phyloP scores from a whole-genome alignment of 2,329 filamentous ascomycete species.

The Alternaria longipes region DNA sequence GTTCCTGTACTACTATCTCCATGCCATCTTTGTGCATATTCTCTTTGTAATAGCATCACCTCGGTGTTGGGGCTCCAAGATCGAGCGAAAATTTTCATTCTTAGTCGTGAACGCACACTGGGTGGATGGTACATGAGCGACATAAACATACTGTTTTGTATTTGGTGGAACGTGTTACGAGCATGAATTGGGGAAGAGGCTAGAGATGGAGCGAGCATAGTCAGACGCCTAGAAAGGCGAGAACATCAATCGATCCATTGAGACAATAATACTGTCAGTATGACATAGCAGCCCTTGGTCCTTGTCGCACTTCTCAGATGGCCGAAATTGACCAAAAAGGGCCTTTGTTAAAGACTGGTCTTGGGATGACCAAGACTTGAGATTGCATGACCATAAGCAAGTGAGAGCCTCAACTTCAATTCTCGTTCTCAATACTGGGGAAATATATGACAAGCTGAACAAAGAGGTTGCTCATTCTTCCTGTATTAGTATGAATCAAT shows the following conservation, averaged over 20 bases:
- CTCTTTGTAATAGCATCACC: constrained; percentile 1
- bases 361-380: background rate
- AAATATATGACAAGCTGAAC: background rate
- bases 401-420: background rate
- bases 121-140: background rate
- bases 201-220: background rate
- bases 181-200: background rate
- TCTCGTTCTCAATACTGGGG: background rate
- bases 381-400: background rate
- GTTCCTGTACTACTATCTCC: background rate
- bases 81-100: background rate
- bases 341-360: background rate
- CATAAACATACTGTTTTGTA: background rate
- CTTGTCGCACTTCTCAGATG: background rate
- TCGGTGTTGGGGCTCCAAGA: constrained; percentile 7
- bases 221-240: background rate
- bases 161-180: background rate
- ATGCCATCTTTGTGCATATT: background rate
- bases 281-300: background rate
- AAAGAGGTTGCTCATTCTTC: background rate
- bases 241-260: background rate
- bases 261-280: background rate
- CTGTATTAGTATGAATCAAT: background rate
- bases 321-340: background rate
- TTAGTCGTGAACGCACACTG: background rate